Evolutionary conservation across 768 basidiomycete genomes (phyloP).

Genomic region (Suillus hirtellus): DNA sequence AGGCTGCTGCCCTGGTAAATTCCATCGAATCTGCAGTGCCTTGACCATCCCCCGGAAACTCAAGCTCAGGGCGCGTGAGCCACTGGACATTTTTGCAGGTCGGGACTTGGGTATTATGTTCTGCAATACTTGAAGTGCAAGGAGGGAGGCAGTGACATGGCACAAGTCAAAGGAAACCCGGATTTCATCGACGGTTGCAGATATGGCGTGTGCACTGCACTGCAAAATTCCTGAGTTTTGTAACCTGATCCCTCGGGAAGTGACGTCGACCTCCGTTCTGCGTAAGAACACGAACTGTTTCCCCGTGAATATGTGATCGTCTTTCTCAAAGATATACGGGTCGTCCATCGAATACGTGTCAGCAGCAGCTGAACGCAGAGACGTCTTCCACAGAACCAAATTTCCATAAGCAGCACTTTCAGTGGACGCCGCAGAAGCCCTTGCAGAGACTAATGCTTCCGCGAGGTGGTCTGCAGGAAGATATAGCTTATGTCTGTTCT

Average conservation of each 20-base stretch:
- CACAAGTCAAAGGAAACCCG: slow-evolving; percentile 57
- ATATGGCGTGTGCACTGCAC: slow-evolving; percentile 39
- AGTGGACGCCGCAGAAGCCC: slow-evolving; percentile 32
- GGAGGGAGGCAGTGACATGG: slow-evolving; percentile 68
- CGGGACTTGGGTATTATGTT: slow-evolving; percentile 39
- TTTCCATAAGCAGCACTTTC: slow-evolving; percentile 44
- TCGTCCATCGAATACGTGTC: slow-evolving; percentile 70
- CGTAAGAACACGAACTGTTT: slow-evolving; percentile 47
- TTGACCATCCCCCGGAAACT: slow-evolving; percentile 38
- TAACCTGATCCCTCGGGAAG: slow-evolving; percentile 20
- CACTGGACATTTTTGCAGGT: neutral
- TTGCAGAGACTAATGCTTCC: slow-evolving; percentile 46
- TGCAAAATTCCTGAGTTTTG: slow-evolving; percentile 9
- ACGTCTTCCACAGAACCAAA: slow-evolving; percentile 47
- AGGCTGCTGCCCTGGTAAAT: slow-evolving; percentile 49
- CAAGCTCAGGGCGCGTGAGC: slow-evolving; percentile 12
- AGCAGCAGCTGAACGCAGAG: slow-evolving; percentile 62
- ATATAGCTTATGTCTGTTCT: slow-evolving; percentile 53
- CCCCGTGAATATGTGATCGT: slow-evolving; percentile 43
- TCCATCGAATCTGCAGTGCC: slow-evolving; percentile 48
- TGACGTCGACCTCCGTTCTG: slow-evolving; percentile 31
- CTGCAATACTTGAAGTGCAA: slow-evolving; percentile 45
- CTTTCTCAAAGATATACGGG: slow-evolving; percentile 55
- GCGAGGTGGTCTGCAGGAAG: slow-evolving; percentile 52
- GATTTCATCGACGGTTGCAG: slow-evolving; percentile 53